A percentile compares a stretch with the other conserved stretches of the same genome.
These are phyloP conservation scores for Endoconidiophora laricicola DNA, from an alignment of 2,329 filamentous ascomycete genomes.

Conservation along the genomic window DNA sequence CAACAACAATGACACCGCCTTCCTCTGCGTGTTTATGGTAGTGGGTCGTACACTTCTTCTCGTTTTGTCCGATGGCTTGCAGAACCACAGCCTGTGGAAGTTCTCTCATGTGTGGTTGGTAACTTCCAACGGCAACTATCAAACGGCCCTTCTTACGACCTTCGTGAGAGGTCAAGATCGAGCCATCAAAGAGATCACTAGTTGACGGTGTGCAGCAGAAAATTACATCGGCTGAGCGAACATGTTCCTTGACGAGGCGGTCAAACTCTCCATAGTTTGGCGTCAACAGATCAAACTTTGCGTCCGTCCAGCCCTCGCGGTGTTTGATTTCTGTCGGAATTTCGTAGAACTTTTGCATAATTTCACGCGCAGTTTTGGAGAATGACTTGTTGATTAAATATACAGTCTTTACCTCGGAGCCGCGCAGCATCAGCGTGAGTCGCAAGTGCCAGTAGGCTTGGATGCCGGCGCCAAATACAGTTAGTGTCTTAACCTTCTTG, in stretches of 20 bases:
- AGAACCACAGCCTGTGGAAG: conserved; percentile 60
- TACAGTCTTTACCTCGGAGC: conserved; percentile 55
- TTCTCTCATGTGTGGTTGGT: conserved; percentile 61
- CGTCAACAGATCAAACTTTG: conserved; percentile 54
- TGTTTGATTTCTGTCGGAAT: conserved; percentile 29
- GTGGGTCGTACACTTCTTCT: conserved; percentile 31
- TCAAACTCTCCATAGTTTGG: conserved; percentile 52
- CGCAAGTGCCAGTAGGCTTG: conserved; percentile 94
- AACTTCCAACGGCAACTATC: conserved; percentile 56
- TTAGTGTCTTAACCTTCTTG: conserved; percentile 53
- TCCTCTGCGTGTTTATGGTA: conserved; percentile 50
- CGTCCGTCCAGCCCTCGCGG: conserved; percentile 44
- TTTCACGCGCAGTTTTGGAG: conserved; percentile 34
- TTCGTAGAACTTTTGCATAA: conserved; percentile 32
- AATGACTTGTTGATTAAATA: conserved; percentile 70
- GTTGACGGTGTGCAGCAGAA: conserved; percentile 76
- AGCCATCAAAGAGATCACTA: conserved; percentile 56
- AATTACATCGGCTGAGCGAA: conserved; percentile 60
- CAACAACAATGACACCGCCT: conserved; percentile 51
- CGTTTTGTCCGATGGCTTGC: conserved; percentile 36
- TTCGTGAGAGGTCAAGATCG: conserved; percentile 55
- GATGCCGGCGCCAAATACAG: conserved; percentile 73
- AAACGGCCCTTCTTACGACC: conserved; percentile 54
- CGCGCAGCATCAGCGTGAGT: conserved; percentile 59
- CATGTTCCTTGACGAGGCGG: conserved; percentile 50